Evolutionary conservation across 768 basidiomycete species (phyloP).

Genomic region (Austroboletus festivus): DNA sequence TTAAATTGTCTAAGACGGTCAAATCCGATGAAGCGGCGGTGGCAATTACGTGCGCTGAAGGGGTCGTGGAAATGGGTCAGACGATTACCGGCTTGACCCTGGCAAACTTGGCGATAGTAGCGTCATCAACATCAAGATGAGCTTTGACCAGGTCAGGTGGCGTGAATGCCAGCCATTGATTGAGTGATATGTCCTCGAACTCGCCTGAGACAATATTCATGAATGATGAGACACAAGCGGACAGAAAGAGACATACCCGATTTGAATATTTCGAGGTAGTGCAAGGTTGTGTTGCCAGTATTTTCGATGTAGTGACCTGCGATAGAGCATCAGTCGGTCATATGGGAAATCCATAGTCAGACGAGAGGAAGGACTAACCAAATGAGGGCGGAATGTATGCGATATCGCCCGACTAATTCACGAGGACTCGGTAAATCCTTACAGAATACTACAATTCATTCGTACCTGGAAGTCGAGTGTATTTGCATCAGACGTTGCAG

Average conservation of each 20-base stretch:
- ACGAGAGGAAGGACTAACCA: conserved; percentile 8
- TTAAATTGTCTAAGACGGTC: neutral
- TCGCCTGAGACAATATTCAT: conserved; percentile 30
- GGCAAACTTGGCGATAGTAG: conserved; percentile 45
- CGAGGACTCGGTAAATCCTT: neutral
- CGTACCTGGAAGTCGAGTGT: conserved; percentile 46
- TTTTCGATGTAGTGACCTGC: conserved; percentile 70
- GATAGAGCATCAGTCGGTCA: neutral
- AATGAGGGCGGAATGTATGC: conserved; percentile 26
- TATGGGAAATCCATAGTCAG: neutral
- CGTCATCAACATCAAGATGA: conserved; percentile 54
- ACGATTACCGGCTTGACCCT: conserved; percentile 52
- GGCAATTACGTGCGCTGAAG: neutral
- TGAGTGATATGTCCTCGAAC: conserved; percentile 56
- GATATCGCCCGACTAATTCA: conserved; percentile 30
- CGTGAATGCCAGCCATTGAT: conserved; percentile 61
- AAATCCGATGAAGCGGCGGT: neutral
- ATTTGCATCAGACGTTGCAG: conserved; percentile 36
- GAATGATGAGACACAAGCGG: neutral
- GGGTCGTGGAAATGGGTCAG: conserved; percentile 18
- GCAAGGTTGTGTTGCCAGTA: conserved; percentile 55
- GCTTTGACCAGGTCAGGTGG: conserved; percentile 59
- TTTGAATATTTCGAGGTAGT: conserved; percentile 62
- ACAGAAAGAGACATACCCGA: conserved; percentile 35
- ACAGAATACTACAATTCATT: neutral